A percentile compares a stretch with the other conserved stretches of the same genome.
Conservation (phyloP, 2,329 filamentous ascomycete genomes). For the Exophiala xenobiotica region DNA sequence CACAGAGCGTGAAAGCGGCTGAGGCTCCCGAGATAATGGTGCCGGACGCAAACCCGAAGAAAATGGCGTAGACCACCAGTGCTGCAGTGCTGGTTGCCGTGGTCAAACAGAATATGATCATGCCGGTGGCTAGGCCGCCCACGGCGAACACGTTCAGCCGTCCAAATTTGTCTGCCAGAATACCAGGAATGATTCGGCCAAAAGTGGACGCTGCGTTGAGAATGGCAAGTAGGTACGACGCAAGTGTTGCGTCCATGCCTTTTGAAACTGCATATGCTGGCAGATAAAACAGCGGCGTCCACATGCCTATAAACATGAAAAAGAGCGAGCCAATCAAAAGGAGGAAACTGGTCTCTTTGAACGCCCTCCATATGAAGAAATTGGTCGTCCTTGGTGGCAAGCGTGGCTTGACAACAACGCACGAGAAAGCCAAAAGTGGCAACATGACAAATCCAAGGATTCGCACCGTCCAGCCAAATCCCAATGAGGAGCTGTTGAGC, state of each 20-base stretch:
- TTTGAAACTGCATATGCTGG: constrained; percentile 29
- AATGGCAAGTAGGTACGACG: constrained; percentile 55
- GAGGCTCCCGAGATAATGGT: constrained; percentile 46
- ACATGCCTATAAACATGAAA: constrained; percentile 29
- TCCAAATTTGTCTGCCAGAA: constrained; percentile 33
- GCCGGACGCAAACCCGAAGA: constrained; percentile 69
- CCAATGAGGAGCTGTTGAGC: constrained; percentile 43
- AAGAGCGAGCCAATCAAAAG: constrained; percentile 15
- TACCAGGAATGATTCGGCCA: constrained; percentile 35
- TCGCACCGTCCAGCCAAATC: constrained; percentile 54
- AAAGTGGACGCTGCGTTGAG: constrained; percentile 48
- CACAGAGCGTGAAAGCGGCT: constrained; percentile 23
- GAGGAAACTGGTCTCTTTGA: constrained; percentile 18
- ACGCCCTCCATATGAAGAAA: constrained; percentile 32
- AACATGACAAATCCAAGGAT: constrained; percentile 56
- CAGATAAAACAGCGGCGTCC: constrained; percentile 36
- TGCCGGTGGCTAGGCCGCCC: constrained; percentile 41
- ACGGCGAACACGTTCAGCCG: constrained; percentile 28
- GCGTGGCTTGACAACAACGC: constrained; percentile 52
- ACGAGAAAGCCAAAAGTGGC: constrained; percentile 53
- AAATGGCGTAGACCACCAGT: constrained; percentile 52
- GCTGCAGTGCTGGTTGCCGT: constrained; percentile 54
- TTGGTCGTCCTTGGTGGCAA: constrained; percentile 40
- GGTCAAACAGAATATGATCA: constrained; percentile 56
- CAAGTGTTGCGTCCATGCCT: constrained; percentile 51